These are phyloP conservation scores for Blastocystis hominis DNA, from an alignment of 352 stramenopile species.

Conservation along the genomic window DNA sequence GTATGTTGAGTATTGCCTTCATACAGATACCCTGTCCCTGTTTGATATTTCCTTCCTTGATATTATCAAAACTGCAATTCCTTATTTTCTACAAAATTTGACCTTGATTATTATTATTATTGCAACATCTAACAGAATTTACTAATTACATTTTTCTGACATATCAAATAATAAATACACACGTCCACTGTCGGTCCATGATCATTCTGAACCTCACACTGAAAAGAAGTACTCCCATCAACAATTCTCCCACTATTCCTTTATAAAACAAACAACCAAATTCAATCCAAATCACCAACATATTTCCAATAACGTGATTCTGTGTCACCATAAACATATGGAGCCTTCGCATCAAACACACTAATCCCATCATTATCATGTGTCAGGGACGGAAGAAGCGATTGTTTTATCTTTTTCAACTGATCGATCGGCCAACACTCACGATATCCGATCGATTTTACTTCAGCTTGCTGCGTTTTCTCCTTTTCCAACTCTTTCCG, in stretches of 20 bases:
- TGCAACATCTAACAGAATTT: too few species aligned
- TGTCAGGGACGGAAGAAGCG: conserved; percentile 33
- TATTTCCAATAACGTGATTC: neutral
- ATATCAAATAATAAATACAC: too few species aligned
- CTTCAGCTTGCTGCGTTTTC: neutral
- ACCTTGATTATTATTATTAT: too few species aligned
- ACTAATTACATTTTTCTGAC: too few species aligned
- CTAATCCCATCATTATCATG: neutral
- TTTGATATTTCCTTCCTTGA: too few species aligned
- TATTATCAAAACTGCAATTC: too few species aligned
- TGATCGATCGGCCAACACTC: conserved; percentile 28
- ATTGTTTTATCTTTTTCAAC: conserved; percentile 4
- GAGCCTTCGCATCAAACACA: neutral
- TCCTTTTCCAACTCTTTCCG: neutral
- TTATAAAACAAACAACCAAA: neutral
- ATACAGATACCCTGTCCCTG: too few species aligned
- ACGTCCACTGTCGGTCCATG: too few species aligned
- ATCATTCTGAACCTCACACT: too few species aligned
- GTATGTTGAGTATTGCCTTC: too few species aligned
- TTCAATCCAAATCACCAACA: neutral
- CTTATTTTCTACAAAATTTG: too few species aligned
- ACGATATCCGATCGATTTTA: conserved; percentile 5
- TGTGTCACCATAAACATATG: conserved; percentile 22
- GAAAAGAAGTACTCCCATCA: too few species aligned
- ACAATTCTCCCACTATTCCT: neutral